Conservation (phyloP, 129 eudicot genomes). For the Erigeron canadensis region DNA sequence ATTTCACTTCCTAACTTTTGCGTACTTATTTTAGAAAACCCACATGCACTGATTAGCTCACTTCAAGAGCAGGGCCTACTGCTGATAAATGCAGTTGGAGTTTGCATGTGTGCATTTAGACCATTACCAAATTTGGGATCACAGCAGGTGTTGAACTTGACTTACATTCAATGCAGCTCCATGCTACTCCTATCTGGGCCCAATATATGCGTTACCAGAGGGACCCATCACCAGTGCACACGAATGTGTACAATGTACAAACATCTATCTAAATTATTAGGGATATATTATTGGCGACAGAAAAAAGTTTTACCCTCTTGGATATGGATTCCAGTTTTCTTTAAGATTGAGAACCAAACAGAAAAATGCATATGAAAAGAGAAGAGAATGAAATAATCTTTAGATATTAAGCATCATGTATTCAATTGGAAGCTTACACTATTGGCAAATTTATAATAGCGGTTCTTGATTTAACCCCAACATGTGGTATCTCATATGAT, state of each 20-base stretch:
- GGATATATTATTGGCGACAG: background rate
- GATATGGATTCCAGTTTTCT: background rate
- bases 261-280: constrained; percentile 1
- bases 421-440: constrained; percentile 29
- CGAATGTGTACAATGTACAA: constrained; percentile 5
- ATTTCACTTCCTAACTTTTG: background rate
- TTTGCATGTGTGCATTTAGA: constrained; percentile 16
- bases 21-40: background rate
- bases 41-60: constrained; percentile 3
- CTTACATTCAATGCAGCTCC: constrained; percentile 33
- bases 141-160: constrained; percentile 37
- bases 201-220: constrained; percentile 19
- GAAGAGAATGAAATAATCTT: constrained; percentile 3
- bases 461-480: constrained; percentile 52
- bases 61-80: constrained; percentile 21
- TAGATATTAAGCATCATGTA: constrained; percentile 21
- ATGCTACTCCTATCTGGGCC: constrained; percentile 33
- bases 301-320: background rate
- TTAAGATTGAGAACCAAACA: background rate
- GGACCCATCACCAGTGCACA: constrained; percentile 5
- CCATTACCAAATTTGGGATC: constrained; percentile 34
- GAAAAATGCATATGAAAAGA: background rate
- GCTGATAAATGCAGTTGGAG: constrained; percentile 13
- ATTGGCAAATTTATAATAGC: constrained; percentile 31
- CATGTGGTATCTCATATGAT: constrained; percentile 67